Evolutionary conservation across 768 basidiomycete genomes (phyloP), one percentile per base, ranked within the genome.

Genomic region (Leccinum longicurvipes): DNA sequence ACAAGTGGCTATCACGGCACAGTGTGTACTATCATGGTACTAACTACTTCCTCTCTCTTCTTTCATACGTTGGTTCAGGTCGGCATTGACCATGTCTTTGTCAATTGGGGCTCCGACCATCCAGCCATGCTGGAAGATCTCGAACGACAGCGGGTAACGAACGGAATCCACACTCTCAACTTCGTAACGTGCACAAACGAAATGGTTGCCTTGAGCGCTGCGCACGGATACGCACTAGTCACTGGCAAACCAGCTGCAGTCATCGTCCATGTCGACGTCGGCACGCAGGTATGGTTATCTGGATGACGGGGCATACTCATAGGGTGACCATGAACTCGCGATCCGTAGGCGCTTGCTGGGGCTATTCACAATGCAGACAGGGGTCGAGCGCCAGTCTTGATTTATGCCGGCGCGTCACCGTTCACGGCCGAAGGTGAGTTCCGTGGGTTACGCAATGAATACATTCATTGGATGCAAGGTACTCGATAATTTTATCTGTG

Each of bases 71-170:
- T 87, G 19, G 67, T 69, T 15, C 69, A 80, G 50, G 81, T 80
- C 2, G 84, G 85, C 2, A 81, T 89, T 32, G 86, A 83, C 0
- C 83, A 87, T 64, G 80, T 79, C 9, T 87, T 88, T 62, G 85
- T 83, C 17, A 89, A 89, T 72, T 88, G 87, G 83, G 88, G 87
- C 1, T 86, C 84, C 1, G 87, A 90, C 60, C 87, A 89, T 61
- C 84, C 86, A 0, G 86, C 82, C 0, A 67, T 90, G 14, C 76
- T 89, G 24, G 87, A 89, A 60, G 87, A 88, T 28, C 76, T 90
- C 10, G 79, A 80, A 53, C 73, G 83, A 19, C 83, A 86, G 57
- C 76, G 82, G 3, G 63, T 67, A 6, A 52, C 62, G 6, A 42
- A 66, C 25, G 74, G 75, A 3, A 58, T 67, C 21, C 79, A 80